Evolutionary conservation across 495 filamentous ascomycete species (phyloP), one percentile per base, ranked within the genome.

Genomic region (Hypoxylon trugodes): DNA sequence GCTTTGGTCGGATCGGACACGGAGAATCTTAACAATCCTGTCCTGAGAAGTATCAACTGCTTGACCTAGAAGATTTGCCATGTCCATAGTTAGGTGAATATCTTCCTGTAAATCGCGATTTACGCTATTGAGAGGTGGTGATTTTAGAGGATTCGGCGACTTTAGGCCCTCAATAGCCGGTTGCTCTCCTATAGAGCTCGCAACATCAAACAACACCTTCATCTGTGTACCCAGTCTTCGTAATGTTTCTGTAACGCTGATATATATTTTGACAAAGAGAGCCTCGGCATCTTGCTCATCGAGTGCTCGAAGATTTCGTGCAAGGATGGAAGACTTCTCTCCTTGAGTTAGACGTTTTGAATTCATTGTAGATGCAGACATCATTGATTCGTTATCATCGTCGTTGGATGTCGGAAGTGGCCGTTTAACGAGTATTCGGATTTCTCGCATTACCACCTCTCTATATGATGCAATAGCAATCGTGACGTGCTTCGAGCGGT

Each of bases 131-230:
- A 73, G 61, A 28, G 70, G 68, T 15, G 70, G 69, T 7, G 69
- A 72, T 51, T 68, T 72, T 6, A 70, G 12, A 36, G 75, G 68
- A 24, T 81, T 77, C 16, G 80, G 82, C 10, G 81, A 83, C 35
- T 73, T 77, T 30, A 78, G 33, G 4, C 76, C 79, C 1, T 66
- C 59, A 3, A 50, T 42, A 2, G 45, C 35, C 0, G 72, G 64
- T 28, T 63, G 16, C 37, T 81, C 73, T 28, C 82, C 80, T 36
- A 94, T 79, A 6, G 87, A 87, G 69, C 93, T 97, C 1, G 93
- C 96, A 28, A 97, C 90, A 72, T 99, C 95, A 13, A 99, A 80
- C n/a, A 99, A 76, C 15, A 98, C 87, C 73, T 99, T 99, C 16
- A 93, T 90, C 68, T 99, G 95, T 3, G 92, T 91, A 32, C 90